Conservation (phyloP, 202 grass and related monocot genomes). For the Eragrostis tef region DNA sequence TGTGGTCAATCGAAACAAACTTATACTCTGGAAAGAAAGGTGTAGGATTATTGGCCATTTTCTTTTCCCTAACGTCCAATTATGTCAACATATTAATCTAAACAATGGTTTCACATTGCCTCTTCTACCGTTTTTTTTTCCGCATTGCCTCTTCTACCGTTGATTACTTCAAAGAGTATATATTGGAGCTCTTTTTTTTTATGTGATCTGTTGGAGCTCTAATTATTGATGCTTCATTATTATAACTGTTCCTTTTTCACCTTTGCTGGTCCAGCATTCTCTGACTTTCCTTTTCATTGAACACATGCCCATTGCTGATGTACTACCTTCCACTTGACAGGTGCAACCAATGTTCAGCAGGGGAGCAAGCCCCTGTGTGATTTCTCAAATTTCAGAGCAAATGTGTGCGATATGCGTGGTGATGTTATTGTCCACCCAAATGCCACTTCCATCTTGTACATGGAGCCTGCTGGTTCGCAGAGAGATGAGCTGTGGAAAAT, state of each 20-base stretch:
- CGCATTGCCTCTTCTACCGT: background rate
- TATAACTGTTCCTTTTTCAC: background rate
- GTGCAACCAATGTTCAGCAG: conserved; percentile 13
- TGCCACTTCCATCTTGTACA: conserved; percentile 56
- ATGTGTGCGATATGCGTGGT: conserved; percentile 80
- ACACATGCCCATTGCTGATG: conserved; percentile 12
- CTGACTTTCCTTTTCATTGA: background rate
- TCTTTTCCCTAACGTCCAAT: background rate
- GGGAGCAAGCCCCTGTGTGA: conserved; percentile 73
- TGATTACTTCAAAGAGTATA: background rate
- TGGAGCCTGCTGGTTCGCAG: conserved; percentile 58
- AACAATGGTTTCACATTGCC: background rate
- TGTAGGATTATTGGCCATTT: background rate
- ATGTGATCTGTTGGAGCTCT: background rate
- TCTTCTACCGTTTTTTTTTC: background rate
- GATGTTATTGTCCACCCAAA: conserved; percentile 67
- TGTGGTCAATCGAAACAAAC: background rate
- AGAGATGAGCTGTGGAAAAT: conserved; percentile 73
- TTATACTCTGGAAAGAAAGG: background rate
- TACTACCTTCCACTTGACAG: conserved; percentile 26
- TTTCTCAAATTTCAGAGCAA: conserved; percentile 77
- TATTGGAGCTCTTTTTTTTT: background rate
- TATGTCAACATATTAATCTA: background rate
- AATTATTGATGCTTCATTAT: conserved; percentile 16
- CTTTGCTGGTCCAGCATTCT: background rate